A percentile compares a stretch with the other conserved stretches of the same genome.
phyloP scores from a whole-genome alignment of 345 rosid species.

The Acer saccharum region DNA sequence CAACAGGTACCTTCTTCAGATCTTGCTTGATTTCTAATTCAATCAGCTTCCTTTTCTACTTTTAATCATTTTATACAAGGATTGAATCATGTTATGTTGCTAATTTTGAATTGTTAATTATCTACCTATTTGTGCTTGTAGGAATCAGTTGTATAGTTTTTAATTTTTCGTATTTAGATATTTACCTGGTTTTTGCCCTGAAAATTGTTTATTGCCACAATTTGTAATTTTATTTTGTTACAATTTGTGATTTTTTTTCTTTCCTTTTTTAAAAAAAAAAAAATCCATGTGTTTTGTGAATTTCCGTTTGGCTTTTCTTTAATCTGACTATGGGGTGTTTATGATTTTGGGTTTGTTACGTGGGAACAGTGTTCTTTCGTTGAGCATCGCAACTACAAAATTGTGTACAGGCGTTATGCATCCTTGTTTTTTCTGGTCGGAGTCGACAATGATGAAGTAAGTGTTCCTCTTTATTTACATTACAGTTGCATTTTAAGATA shows the following conservation, averaged over 20 bases:
- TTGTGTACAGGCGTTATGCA: constrained; percentile 91
- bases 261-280: neutral
- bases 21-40: neutral
- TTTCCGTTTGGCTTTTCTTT: neutral
- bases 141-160: too few species aligned
- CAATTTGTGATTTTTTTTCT: too few species aligned
- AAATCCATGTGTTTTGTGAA: neutral
- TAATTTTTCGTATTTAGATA: too few species aligned
- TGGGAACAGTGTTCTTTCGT: constrained; percentile 87
- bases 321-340: neutral
- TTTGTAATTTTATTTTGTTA: too few species aligned
- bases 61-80: neutral
- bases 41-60: neutral
- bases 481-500: neutral
- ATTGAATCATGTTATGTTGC: too few species aligned
- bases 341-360: neutral
- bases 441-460: constrained; percentile 92
- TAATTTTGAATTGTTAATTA: too few species aligned
- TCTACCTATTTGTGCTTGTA: too few species aligned
- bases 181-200: too few species aligned
- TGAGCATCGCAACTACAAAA: constrained; percentile 97
- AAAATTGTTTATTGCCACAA: too few species aligned
- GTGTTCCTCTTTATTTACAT: constrained; percentile 15
- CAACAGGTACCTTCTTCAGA: constrained; percentile 59
- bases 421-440: constrained; percentile 96